These are phyloP conservation scores for Arctostaphylos glauca DNA, from an alignment of 148 eudicot species.

Conservation along the genomic window DNA sequence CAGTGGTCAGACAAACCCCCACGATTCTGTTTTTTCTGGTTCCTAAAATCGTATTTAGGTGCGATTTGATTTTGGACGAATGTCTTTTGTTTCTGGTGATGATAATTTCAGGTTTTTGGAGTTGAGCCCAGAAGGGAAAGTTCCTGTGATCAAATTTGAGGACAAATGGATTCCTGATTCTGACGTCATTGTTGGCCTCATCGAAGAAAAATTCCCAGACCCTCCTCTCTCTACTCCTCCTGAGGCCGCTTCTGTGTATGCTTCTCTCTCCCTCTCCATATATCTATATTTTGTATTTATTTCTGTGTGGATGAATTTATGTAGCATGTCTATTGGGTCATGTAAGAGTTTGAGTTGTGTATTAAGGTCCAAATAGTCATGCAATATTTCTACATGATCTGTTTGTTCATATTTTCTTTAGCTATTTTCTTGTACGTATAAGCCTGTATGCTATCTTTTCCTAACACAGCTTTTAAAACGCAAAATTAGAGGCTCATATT, in stretches of 20 bases:
- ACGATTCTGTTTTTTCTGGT: neutral
- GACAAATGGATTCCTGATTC: conserved; percentile 77
- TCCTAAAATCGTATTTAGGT: neutral
- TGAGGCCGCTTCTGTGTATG: conserved; percentile 63
- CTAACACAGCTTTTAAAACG: neutral
- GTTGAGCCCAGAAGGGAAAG: conserved; percentile 67
- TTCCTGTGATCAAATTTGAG: conserved; percentile 69
- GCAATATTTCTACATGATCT: neutral
- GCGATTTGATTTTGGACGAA: neutral
- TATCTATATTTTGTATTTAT: neutral
- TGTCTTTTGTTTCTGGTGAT: neutral
- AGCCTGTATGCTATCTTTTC: neutral
- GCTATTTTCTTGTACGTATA: too few relatives aligned
- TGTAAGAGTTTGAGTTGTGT: neutral
- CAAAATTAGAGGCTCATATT: neutral
- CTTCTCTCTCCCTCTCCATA: conserved; percentile 17
- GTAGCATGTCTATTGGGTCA: neutral
- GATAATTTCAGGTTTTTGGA: conserved; percentile 58
- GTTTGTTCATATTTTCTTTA: neutral
- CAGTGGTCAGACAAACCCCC: conserved; percentile 41
- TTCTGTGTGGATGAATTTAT: neutral
- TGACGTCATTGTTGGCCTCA: conserved; percentile 64
- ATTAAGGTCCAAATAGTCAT: too few relatives aligned
- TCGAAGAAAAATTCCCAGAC: conserved; percentile 68
- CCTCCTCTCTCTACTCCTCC: conserved; percentile 63